Base-by-base conservation (phyloP, 768 basidiomycete genomes). In the Termitomyces sp. region DNA sequence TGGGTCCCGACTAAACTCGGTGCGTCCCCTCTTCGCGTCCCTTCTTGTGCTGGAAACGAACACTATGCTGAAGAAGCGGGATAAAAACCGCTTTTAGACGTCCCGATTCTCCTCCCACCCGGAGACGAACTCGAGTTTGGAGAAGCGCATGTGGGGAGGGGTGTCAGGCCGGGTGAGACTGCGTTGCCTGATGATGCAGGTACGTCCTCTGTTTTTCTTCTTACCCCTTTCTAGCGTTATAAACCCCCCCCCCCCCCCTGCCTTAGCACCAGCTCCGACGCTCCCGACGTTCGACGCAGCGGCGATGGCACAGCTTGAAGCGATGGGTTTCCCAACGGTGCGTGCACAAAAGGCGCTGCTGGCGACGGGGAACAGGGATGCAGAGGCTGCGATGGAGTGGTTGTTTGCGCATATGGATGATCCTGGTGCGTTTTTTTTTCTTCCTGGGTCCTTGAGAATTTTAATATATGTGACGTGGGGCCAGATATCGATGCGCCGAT, bases 1-100 rank as follows among this genome's bases (percentile, higher is more conserved):
- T 98, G 97, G 97, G 92, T 99, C 1, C 97, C 97, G 0, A 81
- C 88, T 3, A 99, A 99, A 72, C 79, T 98, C 29, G 92, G 94
- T 93, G 60, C 18, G 84, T 67, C 7, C 41, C 28, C 18, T 26
- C 22, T 53, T 41, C 31, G 20, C 15, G 8, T 18, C 33, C 16
- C 10, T 29, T 24, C 4, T 26, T 0, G 5, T 22, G 13, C 16
- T 3, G 22, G 5, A 5, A 22, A 22, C 4, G n/a, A 8, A 29
- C 2, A 10, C 2, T 24, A 48, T 18, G 18, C 26, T 41, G 0
- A 50, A 18, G 8, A 20, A 1, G 18, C n/a, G 10, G 37, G 7
- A 6, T n/a, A n/a, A 39, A n/a, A 0, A 8, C 16, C 37, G 37
- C n/a, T 41, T 48, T 10, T 63, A 94, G 96, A 97, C 60, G 91